Evolutionary conservation across 768 basidiomycete species (phyloP), one percentile per base, ranked within the genome.

Genomic region (Nevesoporus exiguus): DNA sequence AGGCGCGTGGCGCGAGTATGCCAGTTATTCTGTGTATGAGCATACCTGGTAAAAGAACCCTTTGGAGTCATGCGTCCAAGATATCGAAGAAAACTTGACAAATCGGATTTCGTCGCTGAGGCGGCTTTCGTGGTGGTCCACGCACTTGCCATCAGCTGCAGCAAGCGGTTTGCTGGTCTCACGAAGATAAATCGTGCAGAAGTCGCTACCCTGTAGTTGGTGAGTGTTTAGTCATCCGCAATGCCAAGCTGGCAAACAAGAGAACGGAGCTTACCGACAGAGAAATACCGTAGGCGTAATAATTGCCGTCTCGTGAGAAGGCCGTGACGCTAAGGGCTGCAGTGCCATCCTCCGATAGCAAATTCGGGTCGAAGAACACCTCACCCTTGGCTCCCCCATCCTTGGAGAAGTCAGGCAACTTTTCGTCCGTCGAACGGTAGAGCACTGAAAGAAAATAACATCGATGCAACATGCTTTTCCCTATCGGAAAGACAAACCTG

Each of bases 11-110:
- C 37, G 41, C 22, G 17, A 48, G 25, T 5, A 51, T 43, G 21
- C 33, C 40, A 31, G 29, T 7, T 36, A n/a, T 10, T 42, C 31
- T 15, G 7, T n/a, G 43, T 45, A 31, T 14, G 48, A 25, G 63
- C 69, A 21, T 47, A 77, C 76, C 76, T 91, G 90, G 66, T 93
- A 93, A 71, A 93, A 90, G 70, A 93, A 90, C 1, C 91, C 90
- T 56, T 83, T 84, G 51, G 82, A 85, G 69, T 92, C 88, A 51
- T 82, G 80, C 5, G 84, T 84, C 91, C 90, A 93, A 25, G 76
- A 74, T 40, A 91, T 76, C 11, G 74, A 69, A 0, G 85, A 86
- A 70, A 90, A 91, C 66, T 93, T 93, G 57, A 89, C 86, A 64
- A 80, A 86, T 51, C 84, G 79, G 49, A 92, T 70, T 55, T 84